Evolutionary conservation across 345 rosid genomes (phyloP), one percentile per base, ranked within the genome.

Genomic region (Syzygium aqueum): DNA sequence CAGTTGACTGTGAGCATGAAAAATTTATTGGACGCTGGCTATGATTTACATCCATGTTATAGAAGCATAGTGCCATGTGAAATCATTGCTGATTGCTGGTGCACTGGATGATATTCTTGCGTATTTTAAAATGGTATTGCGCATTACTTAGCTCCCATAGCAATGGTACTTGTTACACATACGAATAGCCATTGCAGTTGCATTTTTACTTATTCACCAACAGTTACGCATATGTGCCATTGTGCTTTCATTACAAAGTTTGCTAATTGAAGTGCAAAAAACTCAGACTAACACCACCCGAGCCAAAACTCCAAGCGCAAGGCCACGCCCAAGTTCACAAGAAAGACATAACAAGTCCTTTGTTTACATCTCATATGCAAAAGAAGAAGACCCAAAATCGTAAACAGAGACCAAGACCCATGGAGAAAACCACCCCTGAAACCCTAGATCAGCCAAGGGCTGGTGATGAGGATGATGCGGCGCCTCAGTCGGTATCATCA

Each of bases 401-500:
- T 33, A 84, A 50, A 30, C 23, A 7, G 27, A 43, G 61, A 85
- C 19, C 67, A 23, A 37, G 17, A 53, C 85, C 49, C 46, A 16
- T 65, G 77, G 40, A 65, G 77, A 28, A 30, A 3, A 30, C 43
- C 77, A 33, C 78, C 25, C 46, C 6, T 4, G 3, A 4, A 37
- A 33, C 49, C 49, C 46, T 67, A 93, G 92, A 90, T 96, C 96
- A 52, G 95, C 97, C 91, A 93, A 88, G 49, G 98, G 97, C 89
- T 94, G 95, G 90, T 87, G 89, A 43, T 92, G 97, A 73, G 94
- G 88, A 88, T 87, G 94, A 54, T 65, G 89, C 53, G 86, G 90
- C 16, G 87, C 90, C 89, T 93, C 96, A 3, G 89, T 82, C 25
- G 89, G 92, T 88, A 95, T 93, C 88, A 95, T 88, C 89, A 91